Base-by-base conservation (phyloP, 2,329 filamentous ascomycete genomes). In the Cordyceps militaris region DNA sequence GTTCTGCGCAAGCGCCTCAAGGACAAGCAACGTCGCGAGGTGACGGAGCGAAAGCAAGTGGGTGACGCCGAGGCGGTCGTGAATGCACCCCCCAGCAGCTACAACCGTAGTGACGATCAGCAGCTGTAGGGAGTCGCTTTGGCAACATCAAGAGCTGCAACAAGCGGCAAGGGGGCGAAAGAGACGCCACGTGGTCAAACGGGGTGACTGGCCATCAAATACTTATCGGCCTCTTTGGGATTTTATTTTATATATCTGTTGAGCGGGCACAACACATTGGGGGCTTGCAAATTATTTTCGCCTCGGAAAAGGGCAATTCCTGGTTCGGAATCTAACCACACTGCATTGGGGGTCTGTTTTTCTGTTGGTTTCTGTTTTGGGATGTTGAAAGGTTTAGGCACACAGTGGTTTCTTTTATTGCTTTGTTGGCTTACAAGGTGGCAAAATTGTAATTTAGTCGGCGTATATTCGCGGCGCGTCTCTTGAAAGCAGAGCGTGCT, bases 1-100 rank as follows among this genome's bases (percentile, higher is more conserved):
- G 64, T 71, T 64, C 65, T 73, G 74, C 83, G 87, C 67, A 85
- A 91, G 69, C 87, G 85, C 67, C 80, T 89, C 64, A 85, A 82
- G 66, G 81, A 78, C 63, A 65, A 61, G 28, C 32, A 53, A 10
- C 36, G 19, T 48, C 75, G 83, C 62, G 92, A 96, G 74, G 80
- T 97, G 60, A 89, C 88, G 59, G 90, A 93, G 75, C 81, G 92
- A 63, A 88, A 89, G 72, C 92, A 97, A 75, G 92, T 96, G 57
- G 92, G 91, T 62, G 92, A 97, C 75, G 86, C 86, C 57, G 89
- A 90, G 74, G 85, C 84, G 69, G 80, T 91, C 77, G 79, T 93
- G 66, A 85, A 88, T 62, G 70, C 70, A 58, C 69, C 67, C 66
- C 75, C 76, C 40, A 76, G 64, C 63, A 68, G 60, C 63, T 63